Evolutionary conservation across 352 stramenopile species (phyloP).

Genomic region (Halophytophthora batemanensis): DNA sequence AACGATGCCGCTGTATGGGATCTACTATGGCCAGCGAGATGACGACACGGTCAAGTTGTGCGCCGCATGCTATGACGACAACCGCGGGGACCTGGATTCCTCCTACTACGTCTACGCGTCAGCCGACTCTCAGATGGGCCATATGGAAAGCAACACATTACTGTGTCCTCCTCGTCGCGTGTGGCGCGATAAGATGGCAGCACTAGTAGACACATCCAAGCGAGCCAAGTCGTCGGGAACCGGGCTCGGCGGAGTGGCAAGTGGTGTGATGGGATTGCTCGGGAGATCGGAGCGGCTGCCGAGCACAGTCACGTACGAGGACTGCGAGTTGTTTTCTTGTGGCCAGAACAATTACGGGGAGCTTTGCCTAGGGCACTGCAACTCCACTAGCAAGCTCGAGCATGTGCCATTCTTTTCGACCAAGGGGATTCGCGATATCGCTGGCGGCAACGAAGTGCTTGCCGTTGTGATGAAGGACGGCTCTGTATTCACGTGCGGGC

Average conservation of each 20-base stretch:
- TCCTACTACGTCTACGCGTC: slow-evolving; percentile 44
- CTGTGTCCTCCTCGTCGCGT: slow-evolving; percentile 52
- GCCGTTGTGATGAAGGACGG: slow-evolving; percentile 85
- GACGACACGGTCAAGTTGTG: slow-evolving; percentile 64
- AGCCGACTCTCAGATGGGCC: slow-evolving; percentile 30
- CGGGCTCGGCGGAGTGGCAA: not conserved
- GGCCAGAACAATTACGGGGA: slow-evolving; percentile 90
- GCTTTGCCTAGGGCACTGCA: slow-evolving; percentile 82
- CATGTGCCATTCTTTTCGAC: slow-evolving; percentile 82
- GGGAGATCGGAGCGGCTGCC: slow-evolving; percentile 5
- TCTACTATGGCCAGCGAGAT: slow-evolving; percentile 64
- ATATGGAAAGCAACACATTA: slow-evolving; percentile 27
- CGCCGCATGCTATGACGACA: slow-evolving; percentile 74
- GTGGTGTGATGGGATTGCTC: slow-evolving; percentile 5
- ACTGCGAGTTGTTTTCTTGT: slow-evolving; percentile 86
- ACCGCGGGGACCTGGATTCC: slow-evolving; percentile 51
- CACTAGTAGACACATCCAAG: slow-evolving; percentile 32
- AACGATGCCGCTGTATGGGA: slow-evolving; percentile 25
- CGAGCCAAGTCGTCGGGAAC: slow-evolving; percentile 24
- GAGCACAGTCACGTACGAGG: slow-evolving; percentile 49
- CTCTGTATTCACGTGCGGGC: slow-evolving; percentile 69
- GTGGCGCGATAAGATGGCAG: slow-evolving; percentile 50
- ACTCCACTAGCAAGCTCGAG: slow-evolving; percentile 84
- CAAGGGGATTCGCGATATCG: slow-evolving; percentile 69
- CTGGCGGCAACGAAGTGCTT: slow-evolving; percentile 83